Conservation (phyloP, 495 filamentous ascomycete genomes). For the Penicillium pancosmium region DNA sequence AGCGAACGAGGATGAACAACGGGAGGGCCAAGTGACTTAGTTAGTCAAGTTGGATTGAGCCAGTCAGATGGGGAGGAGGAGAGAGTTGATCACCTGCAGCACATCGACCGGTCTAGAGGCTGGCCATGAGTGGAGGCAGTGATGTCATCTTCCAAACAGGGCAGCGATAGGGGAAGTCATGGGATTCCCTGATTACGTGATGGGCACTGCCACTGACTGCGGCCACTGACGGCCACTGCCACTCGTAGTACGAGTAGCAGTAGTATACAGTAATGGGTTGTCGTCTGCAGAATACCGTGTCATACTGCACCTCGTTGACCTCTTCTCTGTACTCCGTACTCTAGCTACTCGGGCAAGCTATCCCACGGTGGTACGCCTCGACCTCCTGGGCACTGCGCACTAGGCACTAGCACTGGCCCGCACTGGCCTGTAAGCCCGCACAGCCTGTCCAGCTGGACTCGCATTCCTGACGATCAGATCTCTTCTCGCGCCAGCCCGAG, state of each 20-base stretch:
- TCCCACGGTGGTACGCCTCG: too few species aligned
- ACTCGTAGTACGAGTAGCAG: too few species aligned
- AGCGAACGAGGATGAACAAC: background rate
- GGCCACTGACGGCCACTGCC: too few species aligned
- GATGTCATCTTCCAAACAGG: slow-evolving; percentile 30
- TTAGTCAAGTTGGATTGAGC: background rate
- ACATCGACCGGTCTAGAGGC: slow-evolving; percentile 39
- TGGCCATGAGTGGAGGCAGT: slow-evolving; percentile 21
- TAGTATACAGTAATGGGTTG: too few species aligned
- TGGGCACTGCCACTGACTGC: background rate
- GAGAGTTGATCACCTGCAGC: slow-evolving; percentile 16
- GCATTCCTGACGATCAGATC: slow-evolving; percentile 25
- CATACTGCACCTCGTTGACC: too few species aligned
- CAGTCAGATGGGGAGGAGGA: background rate
- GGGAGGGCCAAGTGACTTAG: too few species aligned
- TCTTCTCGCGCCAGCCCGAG: slow-evolving; percentile 23
- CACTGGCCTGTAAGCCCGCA: too few species aligned
- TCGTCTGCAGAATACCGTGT: too few species aligned
- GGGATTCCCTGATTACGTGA: background rate
- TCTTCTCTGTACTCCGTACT: background rate
- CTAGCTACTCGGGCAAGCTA: too few species aligned
- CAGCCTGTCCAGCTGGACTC: background rate
- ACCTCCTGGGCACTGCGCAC: too few species aligned
- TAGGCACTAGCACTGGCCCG: too few species aligned
- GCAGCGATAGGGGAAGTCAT: background rate